Evolutionary conservation across 2,329 filamentous ascomycete species (phyloP), one percentile per base, ranked within the genome.

Genomic region (Botrytis tulipae): DNA sequence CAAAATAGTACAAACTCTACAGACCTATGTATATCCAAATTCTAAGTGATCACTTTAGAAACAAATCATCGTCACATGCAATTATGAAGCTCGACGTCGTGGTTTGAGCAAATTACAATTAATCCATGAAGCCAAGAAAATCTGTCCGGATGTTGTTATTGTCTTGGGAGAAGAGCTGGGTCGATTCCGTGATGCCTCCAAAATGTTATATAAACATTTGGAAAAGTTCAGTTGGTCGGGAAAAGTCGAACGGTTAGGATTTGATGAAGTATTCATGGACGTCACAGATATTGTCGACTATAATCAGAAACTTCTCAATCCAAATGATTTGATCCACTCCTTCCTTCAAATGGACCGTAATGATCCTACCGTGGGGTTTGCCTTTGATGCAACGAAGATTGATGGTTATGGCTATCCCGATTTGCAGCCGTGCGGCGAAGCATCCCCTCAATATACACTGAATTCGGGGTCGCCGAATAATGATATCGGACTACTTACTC

Each of bases 141-240:
- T 91, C 42, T 97, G 94, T 77, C 94, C 95, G 0, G 93, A 97
- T 73, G 88, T 97, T 25, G 89, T 97, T 70, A 90, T 98, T 67
- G 89, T 96, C 54, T 88, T 97, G 29, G 95, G 95, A 44, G 94
- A 98, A 82, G 94, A 97, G 78, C 84, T 97, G 77, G 92, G 91
- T 22, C 90, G 89, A 7, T 98, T 98, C 80, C 91, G 95, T 22
- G 90, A 97, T 85, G 92, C 88, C 37, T 97, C 94, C 74, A 98
- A 98, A 83, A 85, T 86, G 62, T 86, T 97, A 5, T 97, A 93
- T 82, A 84, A 86, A 46, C 92, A 95, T 77, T 84, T 98, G 70
- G 88, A 89, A 73, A 84, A 86, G 25, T 91, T 92, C 79, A 91
- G 93, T 0, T 98, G 94, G 94, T 93, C 90, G 75, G 86, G 85